phyloP scores from a whole-genome alignment of 192 early-diverging fungal species.

The Gigaspora rosea region DNA sequence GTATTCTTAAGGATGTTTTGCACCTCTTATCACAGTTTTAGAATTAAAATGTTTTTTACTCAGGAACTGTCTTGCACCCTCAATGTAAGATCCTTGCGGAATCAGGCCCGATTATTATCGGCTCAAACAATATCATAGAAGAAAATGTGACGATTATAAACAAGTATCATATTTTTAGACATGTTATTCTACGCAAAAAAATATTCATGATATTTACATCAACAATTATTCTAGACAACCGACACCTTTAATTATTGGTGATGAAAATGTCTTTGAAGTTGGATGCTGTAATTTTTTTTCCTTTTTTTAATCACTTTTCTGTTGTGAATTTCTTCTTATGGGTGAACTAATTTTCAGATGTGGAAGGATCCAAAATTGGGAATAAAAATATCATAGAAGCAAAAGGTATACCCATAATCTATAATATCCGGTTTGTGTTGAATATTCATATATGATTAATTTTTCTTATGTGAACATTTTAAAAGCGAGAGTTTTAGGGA shows the following conservation, averaged over 20 bases:
- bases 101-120: constrained; percentile 69
- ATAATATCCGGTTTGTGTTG: not conserved
- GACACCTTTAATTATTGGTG: constrained; percentile 62
- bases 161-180: constrained; percentile 44
- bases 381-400: constrained; percentile 66
- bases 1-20: not conserved
- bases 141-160: constrained; percentile 73
- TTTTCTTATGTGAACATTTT: not conserved
- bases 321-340: too few relatives aligned
- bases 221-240: constrained; percentile 36
- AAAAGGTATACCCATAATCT: constrained; percentile 48
- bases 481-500: constrained; percentile 56
- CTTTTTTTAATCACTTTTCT: not conserved
- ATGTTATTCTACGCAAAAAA: not conserved
- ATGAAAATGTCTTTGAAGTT: constrained; percentile 77
- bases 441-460: not conserved
- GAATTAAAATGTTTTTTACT: not conserved
- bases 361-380: constrained; percentile 68
- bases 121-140: constrained; percentile 74
- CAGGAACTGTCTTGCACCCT: constrained; percentile 72
- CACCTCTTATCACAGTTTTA: not conserved
- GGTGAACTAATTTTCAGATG: constrained; percentile 41
- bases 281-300: constrained; percentile 56
- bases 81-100: constrained; percentile 69
- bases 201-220: not conserved